Evolutionary conservation across 2,329 filamentous ascomycete species (phyloP).

Genomic region (Cladophialophora chaetospira): DNA sequence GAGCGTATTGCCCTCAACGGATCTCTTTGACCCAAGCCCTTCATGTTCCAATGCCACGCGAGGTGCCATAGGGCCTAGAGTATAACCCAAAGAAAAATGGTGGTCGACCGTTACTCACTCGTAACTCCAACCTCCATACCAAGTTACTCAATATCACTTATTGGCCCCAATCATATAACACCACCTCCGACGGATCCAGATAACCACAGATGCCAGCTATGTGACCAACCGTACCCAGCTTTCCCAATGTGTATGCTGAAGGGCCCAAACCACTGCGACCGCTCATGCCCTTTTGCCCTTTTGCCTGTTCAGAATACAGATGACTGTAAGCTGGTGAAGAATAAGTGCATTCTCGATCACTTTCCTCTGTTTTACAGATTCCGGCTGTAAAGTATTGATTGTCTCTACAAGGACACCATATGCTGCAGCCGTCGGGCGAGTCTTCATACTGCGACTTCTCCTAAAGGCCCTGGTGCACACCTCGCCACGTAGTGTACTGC

Average conservation of each 20-base stretch:
- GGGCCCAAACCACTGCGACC: too few relatives aligned
- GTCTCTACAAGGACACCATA: too few relatives aligned
- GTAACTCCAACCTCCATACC: neutral
- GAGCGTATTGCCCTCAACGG: neutral
- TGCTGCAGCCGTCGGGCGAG: neutral
- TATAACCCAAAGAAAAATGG: constrained; percentile 3
- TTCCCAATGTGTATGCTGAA: too few relatives aligned
- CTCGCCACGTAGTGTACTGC: constrained; percentile 64
- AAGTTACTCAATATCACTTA: neutral
- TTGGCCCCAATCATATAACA: constrained; percentile 1
- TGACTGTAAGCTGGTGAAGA: too few relatives aligned
- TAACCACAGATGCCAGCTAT: constrained; percentile 17
- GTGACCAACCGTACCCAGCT: constrained; percentile 8
- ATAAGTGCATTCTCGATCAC: too few relatives aligned
- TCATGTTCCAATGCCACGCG: neutral
- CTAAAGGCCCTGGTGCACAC: constrained; percentile 22
- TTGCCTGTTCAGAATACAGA: too few relatives aligned
- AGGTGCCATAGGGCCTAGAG: neutral
- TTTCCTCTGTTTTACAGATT: too few relatives aligned
- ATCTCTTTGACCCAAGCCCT: neutral
- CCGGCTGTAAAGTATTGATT: too few relatives aligned
- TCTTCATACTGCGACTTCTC: neutral
- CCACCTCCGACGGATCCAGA: constrained; percentile 6
- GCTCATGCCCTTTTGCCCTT: too few relatives aligned
- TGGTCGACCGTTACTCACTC: neutral